A percentile compares a stretch with the other conserved stretches of the same genome.
These are phyloP conservation scores for Pyrenochaeta sp. DNA, from an alignment of 2,329 filamentous ascomycete genomes.

Conservation along the genomic window DNA sequence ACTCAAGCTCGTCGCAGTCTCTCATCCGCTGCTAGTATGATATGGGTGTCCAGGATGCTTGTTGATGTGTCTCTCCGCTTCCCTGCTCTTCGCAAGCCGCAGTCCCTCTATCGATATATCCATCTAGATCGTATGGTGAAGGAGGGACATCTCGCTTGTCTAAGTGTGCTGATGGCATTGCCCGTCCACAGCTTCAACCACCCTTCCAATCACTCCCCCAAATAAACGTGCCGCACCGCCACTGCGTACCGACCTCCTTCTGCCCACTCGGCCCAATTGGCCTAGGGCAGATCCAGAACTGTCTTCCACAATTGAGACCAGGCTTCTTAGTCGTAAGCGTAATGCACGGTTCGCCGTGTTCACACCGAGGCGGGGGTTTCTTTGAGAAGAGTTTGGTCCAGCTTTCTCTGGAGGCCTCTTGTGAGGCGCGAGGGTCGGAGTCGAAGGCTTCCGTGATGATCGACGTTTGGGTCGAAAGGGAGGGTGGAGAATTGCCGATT, in stretches of 20 bases:
- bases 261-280: slow-evolving; percentile 86
- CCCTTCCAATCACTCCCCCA: slow-evolving; percentile 70
- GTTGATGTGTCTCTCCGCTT: background rate
- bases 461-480: slow-evolving; percentile 7
- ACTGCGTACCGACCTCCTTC: slow-evolving; percentile 84
- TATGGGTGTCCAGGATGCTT: too few species aligned
- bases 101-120: background rate
- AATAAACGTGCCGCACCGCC: slow-evolving; percentile 87
- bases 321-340: slow-evolving; percentile 86
- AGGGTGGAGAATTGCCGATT: slow-evolving; percentile 7
- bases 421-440: slow-evolving; percentile 54
- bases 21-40: background rate
- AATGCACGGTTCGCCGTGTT: slow-evolving; percentile 88
- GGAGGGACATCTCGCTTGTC: background rate
- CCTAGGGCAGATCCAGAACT: slow-evolving; percentile 72
- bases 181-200: slow-evolving; percentile 7
- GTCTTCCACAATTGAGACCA: slow-evolving; percentile 77
- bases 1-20: background rate
- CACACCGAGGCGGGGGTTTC: slow-evolving; percentile 78
- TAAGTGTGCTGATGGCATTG: background rate
- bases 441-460: slow-evolving; percentile 8
- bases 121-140: background rate
- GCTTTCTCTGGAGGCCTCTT: slow-evolving; percentile 73
- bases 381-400: slow-evolving; percentile 87
- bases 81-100: background rate